Base-by-base conservation (phyloP, 2,329 filamentous ascomycete species). In the Metarhizium brunneum region DNA sequence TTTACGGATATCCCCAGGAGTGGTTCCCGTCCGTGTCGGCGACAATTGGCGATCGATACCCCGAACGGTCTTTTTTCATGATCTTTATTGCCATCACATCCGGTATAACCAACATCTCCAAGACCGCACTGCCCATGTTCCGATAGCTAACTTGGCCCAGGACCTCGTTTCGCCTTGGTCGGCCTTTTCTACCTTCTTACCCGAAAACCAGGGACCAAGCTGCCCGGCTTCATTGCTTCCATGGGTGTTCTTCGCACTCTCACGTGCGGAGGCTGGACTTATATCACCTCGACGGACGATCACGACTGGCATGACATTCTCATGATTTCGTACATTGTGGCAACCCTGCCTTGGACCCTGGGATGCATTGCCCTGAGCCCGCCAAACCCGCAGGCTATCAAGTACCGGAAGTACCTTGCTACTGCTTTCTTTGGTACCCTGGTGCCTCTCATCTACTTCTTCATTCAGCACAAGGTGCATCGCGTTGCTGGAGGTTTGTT, bases 241-340 rank as follows among this genome's bases (percentile, higher is more conserved):
- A 85, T 89, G 64, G 94, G 94, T 55, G 62, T 96, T 53, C 86
- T 97, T 66, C 85, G 94, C 64, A 96, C 92, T 10, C 74, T 97
- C 57, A 96, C 91, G 4, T 99, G 94, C 67, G 94, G 92, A 64
- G 94, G 94, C 57, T 99, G 94, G 92, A 96, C 94, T 54, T 99
- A 97, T 71, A 85, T 99, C 59, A 99, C 94, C 30, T 97, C 94
- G 59, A 99, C 94, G 47, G 94, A 99, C 69, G 90, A 97, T 69
- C 94, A 99, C 71, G 85, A 95, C 72, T 97, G 91, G 92, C 94
- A 99, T 70, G 94, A 99, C 67, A 92, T 97, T 60, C 92, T 99
- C 70, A 99, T 99, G 94, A 96, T 99, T 63, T 95, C 91, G 14
- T 99, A 99, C 71, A 79, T 99, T 55, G 86, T 99, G 49, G 88